Percentiles rank a stretch among this genome's conserved stretches.
Evolutionary conservation across 2,329 filamentous ascomycete genomes (phyloP).

Genomic region (Aspergillus costaricaensis): DNA sequence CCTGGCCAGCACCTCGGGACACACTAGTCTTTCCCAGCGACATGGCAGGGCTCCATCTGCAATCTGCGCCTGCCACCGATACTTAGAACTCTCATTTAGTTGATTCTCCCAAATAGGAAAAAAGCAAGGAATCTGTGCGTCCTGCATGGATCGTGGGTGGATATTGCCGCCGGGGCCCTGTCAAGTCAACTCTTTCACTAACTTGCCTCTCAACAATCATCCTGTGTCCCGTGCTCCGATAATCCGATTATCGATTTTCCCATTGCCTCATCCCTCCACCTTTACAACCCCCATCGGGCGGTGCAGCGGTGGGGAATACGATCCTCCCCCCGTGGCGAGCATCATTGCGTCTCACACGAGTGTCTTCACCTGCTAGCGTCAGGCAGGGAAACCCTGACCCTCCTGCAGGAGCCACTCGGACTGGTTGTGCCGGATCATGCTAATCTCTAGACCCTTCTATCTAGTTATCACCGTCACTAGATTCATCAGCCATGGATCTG

Average conservation of each 20-base stretch:
- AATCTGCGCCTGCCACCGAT: conserved; percentile 2
- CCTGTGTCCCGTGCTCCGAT: conserved; percentile 11
- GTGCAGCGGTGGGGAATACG: conserved; percentile 18
- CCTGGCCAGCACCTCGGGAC: conserved; percentile 16
- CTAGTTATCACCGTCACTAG: conserved; percentile 14
- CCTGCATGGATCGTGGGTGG: conserved; percentile 12
- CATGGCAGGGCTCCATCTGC: conserved; percentile 11
- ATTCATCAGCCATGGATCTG: conserved; percentile 12
- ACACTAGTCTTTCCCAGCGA: conserved; percentile 16
- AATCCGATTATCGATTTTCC: conserved; percentile 13
- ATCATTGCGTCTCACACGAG: conserved; percentile 17
- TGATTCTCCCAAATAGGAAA: neutral
- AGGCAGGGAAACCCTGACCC: conserved; percentile 16
- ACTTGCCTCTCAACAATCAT: neutral
- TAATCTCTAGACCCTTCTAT: conserved; percentile 12
- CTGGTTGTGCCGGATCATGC: conserved; percentile 4
- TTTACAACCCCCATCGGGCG: conserved; percentile 7
- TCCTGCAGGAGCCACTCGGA: conserved; percentile 17
- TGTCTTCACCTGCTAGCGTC: conserved; percentile 13
- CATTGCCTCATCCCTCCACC: conserved; percentile 3
- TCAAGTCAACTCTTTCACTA: conserved; percentile 10
- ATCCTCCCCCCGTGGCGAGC: conserved; percentile 18
- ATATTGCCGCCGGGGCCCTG: conserved; percentile 12
- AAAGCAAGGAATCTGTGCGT: conserved; percentile 17
- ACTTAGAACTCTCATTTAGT: conserved; percentile 1